Conservation (phyloP, 225 moss, liverwort and hornwort genomes). For the Bryum argenteum region DNA sequence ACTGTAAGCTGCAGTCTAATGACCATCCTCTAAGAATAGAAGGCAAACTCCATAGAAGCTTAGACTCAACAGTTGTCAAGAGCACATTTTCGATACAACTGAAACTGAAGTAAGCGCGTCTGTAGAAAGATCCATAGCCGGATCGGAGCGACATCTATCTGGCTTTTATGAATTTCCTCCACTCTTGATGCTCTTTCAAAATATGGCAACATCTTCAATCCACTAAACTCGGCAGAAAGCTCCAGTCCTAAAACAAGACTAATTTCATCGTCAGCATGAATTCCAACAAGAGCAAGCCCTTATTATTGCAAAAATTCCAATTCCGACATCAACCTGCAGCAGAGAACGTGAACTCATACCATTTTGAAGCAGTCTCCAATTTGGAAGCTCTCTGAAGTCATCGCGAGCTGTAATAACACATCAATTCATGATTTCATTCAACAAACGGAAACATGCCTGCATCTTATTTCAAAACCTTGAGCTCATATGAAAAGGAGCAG, state of each 20-base stretch:
- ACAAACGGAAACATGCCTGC: too few relatives aligned
- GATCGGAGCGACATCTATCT: conserved; percentile 14
- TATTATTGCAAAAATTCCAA: background rate
- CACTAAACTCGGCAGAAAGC: conserved; percentile 27
- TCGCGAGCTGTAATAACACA: background rate
- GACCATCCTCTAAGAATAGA: background rate
- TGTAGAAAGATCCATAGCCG: conserved; percentile 7
- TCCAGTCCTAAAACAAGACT: conserved; percentile 35
- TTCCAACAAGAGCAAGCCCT: background rate
- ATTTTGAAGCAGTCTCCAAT: background rate
- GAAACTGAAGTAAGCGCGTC: conserved; percentile 2
- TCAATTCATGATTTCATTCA: background rate
- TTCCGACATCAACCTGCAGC: background rate
- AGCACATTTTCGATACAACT: conserved; percentile 15
- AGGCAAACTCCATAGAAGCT: background rate
- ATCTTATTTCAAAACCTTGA: too few relatives aligned
- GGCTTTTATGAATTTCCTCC: background rate
- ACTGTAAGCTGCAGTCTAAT: background rate
- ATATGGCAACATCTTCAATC: background rate
- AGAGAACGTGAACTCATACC: background rate
- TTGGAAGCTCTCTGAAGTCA: conserved; percentile 3
- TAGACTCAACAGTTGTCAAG: background rate
- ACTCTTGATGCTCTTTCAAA: conserved; percentile 12
- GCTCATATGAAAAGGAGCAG: too few relatives aligned
- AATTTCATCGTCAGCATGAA: conserved; percentile 21